Evolutionary conservation across 176 grass and related monocot genomes (phyloP).

Genomic region (Zoysia pacifica): DNA sequence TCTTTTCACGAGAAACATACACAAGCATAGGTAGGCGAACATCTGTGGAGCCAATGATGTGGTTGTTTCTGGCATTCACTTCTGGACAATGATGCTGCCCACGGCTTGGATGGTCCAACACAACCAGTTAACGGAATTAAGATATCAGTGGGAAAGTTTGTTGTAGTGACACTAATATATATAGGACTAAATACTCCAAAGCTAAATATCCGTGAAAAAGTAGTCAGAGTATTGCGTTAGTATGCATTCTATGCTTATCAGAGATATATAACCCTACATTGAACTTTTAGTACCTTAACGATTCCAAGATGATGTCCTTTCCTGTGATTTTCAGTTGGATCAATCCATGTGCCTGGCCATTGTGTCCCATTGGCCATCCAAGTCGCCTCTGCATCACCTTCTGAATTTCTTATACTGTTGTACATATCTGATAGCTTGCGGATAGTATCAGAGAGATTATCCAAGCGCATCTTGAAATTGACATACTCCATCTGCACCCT

Average conservation of each 20-base stretch:
- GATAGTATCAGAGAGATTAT: constrained; percentile 1
- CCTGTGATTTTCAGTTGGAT: constrained; percentile 22
- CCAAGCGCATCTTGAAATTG: constrained; percentile 31
- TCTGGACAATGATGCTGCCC: neutral
- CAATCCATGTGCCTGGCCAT: constrained; percentile 38
- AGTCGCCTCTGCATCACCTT: constrained; percentile 15
- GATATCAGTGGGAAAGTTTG: neutral
- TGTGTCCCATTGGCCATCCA: constrained; percentile 34
- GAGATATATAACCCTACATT: neutral
- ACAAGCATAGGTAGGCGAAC: constrained; percentile 29
- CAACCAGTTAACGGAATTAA: constrained; percentile 23
- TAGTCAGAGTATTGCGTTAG: neutral
- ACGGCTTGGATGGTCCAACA: constrained; percentile 25
- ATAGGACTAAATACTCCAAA: neutral
- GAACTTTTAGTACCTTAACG: constrained; percentile 22
- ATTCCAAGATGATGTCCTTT: constrained; percentile 36
- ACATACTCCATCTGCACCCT: constrained; percentile 28
- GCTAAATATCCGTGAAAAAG: neutral
- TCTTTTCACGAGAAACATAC: constrained; percentile 41
- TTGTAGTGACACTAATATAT: neutral
- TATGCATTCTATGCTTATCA: neutral
- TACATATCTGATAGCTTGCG: constrained; percentile 21
- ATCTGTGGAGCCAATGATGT: neutral
- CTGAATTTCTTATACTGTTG: neutral
- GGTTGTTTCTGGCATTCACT: neutral